Conservation (phyloP, 352 stramenopile species). For the Phytopythium boreale region DNA sequence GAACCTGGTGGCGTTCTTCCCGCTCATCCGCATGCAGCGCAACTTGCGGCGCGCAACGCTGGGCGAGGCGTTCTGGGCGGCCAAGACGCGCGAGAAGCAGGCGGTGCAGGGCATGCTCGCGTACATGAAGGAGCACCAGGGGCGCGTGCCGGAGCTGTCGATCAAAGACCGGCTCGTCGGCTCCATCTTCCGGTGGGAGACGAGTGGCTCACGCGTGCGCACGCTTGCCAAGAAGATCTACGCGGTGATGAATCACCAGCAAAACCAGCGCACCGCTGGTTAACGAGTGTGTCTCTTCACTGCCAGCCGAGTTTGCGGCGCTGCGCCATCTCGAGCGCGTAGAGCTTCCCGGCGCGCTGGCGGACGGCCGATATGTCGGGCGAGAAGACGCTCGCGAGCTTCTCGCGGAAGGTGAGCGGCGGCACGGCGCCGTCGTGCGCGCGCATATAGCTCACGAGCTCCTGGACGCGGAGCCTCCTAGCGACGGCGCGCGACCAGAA, state of each 20-base stretch:
- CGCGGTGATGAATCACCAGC: conserved; percentile 7
- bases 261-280: conserved; percentile 1
- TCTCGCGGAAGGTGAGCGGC: conserved; percentile 32
- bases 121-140: conserved; percentile 40
- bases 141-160: conserved; percentile 28
- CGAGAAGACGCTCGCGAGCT: conserved; percentile 47
- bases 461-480: conserved; percentile 49
- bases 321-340: conserved; percentile 37
- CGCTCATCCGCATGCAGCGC: conserved; percentile 47
- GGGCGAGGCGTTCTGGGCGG: conserved; percentile 46
- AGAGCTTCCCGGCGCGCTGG: conserved; percentile 46
- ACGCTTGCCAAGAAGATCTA: conserved; percentile 37
- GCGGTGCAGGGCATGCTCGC: conserved; percentile 27
- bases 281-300: conserved; percentile 9
- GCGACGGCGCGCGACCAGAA: conserved; percentile 41
- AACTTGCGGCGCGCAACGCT: conserved; percentile 32
- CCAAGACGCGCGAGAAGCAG: conserved; percentile 43
- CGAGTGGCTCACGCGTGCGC: conserved; percentile 21
- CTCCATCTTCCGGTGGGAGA: conserved; percentile 28
- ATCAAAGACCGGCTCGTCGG: conserved; percentile 31
- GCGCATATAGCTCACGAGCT: conserved; percentile 59
- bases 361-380: conserved; percentile 39
- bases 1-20: conserved; percentile 50
- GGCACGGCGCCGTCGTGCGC: conserved; percentile 45
- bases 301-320: conserved; percentile 20